Conservation (phyloP, 106 monocot genomes). For the Allium sativum region DNA sequence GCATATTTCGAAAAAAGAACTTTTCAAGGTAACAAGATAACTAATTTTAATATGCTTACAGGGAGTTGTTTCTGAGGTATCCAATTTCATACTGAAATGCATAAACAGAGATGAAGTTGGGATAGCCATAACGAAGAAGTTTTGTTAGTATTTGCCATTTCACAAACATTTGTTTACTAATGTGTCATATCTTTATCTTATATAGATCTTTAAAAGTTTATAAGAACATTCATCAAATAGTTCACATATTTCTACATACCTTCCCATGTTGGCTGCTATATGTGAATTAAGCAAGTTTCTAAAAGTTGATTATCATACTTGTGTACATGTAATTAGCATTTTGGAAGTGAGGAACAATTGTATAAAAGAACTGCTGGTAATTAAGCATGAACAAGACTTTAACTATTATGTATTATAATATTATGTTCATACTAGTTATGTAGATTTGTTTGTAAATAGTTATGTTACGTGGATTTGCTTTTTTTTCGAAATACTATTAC, state of each 20-base stretch:
- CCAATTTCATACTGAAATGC: constrained; percentile 72
- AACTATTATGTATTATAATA: too few relatives aligned
- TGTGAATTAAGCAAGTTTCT: constrained; percentile 86
- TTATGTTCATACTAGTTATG: too few relatives aligned
- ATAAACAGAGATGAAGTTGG: constrained; percentile 87
- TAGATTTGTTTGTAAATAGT: too few relatives aligned
- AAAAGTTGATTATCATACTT: too few relatives aligned
- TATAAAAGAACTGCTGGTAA: too few relatives aligned
- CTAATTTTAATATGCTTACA: constrained; percentile 15
- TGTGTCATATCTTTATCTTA: background rate
- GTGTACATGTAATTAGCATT: too few relatives aligned
- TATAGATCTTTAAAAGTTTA: constrained; percentile 76
- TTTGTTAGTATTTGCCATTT: constrained; percentile 5
- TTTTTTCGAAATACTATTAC: too few relatives aligned
- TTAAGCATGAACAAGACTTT: too few relatives aligned
- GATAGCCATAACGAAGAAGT: constrained; percentile 88
- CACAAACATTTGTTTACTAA: background rate
- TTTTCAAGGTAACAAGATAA: background rate
- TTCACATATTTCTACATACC: constrained; percentile 36
- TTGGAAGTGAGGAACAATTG: too few relatives aligned
- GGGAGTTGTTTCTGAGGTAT: constrained; percentile 78
- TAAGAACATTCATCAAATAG: constrained; percentile 68
- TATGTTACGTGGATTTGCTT: too few relatives aligned
- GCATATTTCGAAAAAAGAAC: background rate
- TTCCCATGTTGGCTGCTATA: constrained; percentile 65